phyloP scores from a whole-genome alignment of 2,329 filamentous ascomycete species.

The Fusarium succisae region DNA sequence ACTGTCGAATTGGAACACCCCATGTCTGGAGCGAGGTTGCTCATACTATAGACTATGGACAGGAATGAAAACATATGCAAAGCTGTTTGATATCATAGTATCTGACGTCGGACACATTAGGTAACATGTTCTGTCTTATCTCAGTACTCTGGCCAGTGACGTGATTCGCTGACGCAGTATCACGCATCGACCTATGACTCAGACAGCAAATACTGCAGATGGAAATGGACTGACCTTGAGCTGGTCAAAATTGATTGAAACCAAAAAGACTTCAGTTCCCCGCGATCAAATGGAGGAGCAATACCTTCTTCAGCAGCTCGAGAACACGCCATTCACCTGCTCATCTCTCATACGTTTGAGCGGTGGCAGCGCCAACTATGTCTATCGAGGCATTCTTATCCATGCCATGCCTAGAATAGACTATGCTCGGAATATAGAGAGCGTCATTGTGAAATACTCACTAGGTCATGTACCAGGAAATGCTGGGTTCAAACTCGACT shows the following conservation, averaged over 20 bases:
- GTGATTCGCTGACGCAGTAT: neutral
- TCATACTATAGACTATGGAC: neutral
- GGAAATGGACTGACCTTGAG: neutral
- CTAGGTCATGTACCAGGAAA: neutral
- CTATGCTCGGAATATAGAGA: neutral
- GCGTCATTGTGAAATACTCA: neutral
- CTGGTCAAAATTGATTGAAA: too few relatives aligned
- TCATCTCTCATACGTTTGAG: neutral
- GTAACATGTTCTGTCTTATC: neutral
- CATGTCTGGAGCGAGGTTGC: rapidly evolving
- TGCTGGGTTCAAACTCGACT: neutral
- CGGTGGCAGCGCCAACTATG: neutral
- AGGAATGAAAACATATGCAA: neutral
- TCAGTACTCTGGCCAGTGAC: neutral
- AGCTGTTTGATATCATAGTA: neutral
- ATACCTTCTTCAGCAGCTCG: neutral
- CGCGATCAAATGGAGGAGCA: neutral
- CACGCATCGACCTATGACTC: neutral
- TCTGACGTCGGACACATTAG: too few relatives aligned
- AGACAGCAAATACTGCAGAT: neutral
- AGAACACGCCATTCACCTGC: neutral
- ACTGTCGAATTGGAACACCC: rapidly evolving
- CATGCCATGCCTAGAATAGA: neutral
- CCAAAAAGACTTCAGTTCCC: neutral
- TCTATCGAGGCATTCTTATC: neutral